These are phyloP conservation scores for Trichoderma virens DNA, from an alignment of 495 filamentous ascomycete species.

Conservation along the genomic window DNA sequence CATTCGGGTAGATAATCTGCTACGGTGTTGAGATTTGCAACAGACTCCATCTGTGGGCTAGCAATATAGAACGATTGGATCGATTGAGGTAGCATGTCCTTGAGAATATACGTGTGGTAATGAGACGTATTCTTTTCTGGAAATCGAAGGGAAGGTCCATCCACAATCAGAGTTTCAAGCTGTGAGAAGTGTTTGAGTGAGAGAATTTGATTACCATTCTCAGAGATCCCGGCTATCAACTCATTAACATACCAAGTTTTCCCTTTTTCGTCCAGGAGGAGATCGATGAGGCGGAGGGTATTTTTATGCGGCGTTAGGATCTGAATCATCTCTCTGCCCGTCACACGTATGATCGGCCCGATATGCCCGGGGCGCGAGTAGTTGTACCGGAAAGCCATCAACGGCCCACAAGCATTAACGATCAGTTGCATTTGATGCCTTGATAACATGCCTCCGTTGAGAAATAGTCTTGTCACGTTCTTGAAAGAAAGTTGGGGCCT, in stretches of 20 bases:
- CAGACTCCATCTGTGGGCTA: background rate
- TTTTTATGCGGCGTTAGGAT: background rate
- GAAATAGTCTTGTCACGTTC: background rate
- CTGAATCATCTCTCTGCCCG: background rate
- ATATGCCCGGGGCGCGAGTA: background rate
- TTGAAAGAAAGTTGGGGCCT: background rate
- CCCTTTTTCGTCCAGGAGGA: background rate
- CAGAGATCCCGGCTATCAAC: background rate
- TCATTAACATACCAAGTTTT: background rate
- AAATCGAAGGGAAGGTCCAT: background rate
- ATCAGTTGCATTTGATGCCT: background rate
- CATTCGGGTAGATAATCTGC: background rate
- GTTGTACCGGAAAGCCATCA: background rate
- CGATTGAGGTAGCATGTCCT: background rate
- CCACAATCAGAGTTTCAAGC: background rate
- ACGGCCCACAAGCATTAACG: background rate
- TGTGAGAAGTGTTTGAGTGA: background rate
- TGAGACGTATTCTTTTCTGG: background rate
- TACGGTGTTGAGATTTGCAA: background rate
- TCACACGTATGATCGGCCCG: background rate
- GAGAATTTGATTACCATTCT: background rate
- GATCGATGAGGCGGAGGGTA: too few species aligned
- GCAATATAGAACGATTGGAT: background rate
- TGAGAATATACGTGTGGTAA: background rate
- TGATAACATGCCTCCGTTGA: background rate